phyloP scores from a whole-genome alignment of 305 asterid genomes.

The Nicotiana rustica region DNA sequence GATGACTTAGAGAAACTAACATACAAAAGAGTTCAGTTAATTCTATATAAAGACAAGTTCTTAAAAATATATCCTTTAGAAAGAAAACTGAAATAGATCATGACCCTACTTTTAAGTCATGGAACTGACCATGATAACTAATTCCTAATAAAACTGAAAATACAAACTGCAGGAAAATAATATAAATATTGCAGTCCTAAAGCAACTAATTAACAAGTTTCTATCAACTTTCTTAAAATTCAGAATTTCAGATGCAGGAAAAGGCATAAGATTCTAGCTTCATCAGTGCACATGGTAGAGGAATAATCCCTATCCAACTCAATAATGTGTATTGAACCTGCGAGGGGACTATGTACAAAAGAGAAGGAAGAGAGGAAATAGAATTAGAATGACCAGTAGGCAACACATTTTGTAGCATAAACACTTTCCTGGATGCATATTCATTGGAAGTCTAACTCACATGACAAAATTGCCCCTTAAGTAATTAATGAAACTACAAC shows the following conservation, averaged over 20 bases:
- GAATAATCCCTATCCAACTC: constrained; percentile 10
- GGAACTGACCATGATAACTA: too few species aligned
- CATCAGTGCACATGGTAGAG: background rate
- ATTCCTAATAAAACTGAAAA: too few species aligned
- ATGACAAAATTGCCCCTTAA: too few species aligned
- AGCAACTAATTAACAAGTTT: background rate
- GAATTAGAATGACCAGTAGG: background rate
- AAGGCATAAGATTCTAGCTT: background rate
- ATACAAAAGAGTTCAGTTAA: too few species aligned
- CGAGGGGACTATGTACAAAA: background rate
- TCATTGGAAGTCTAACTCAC: background rate
- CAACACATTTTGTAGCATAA: constrained; percentile 21
- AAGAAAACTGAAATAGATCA: too few species aligned
- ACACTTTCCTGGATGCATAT: background rate
- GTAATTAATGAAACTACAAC: too few species aligned
- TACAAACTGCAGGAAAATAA: too few species aligned
- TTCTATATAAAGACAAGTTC: too few species aligned
- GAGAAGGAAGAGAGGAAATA: background rate
- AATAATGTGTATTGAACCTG: background rate
- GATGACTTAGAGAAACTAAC: too few species aligned
- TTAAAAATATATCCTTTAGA: too few species aligned
- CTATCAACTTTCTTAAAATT: background rate
- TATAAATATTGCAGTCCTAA: too few species aligned
- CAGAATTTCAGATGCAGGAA: background rate
- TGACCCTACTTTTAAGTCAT: too few species aligned